These are phyloP conservation scores for Fusarium sambucinum DNA, from an alignment of 2,329 filamentous ascomycete species.

Conservation along the genomic window DNA sequence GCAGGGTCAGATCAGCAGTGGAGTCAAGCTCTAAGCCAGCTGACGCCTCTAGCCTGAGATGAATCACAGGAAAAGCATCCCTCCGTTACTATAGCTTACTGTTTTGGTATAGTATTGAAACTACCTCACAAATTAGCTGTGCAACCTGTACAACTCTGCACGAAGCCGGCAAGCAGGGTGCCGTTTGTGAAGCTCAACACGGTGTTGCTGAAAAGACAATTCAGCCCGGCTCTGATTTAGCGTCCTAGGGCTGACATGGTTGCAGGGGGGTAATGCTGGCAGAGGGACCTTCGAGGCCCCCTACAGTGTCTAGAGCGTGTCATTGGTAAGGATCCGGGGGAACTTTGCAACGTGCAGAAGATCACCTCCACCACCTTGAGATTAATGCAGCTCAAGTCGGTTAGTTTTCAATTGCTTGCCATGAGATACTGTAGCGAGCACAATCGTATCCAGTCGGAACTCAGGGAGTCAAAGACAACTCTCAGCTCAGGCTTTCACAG, in stretches of 20 bases:
- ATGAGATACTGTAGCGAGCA: conserved; percentile 4
- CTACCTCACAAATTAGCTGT: conserved; percentile 36
- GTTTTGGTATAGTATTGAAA: conserved; percentile 5
- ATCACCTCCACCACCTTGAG: conserved; percentile 20
- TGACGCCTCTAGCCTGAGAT: conserved; percentile 23
- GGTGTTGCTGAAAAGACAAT: conserved; percentile 3
- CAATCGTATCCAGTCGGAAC: conserved; percentile 15
- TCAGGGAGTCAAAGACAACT: background rate
- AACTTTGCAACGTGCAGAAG: conserved; percentile 17
- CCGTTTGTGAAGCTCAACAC: conserved; percentile 1
- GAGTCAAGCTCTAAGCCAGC: conserved; percentile 32
- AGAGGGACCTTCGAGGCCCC: background rate
- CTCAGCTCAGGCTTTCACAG: conserved; percentile 31
- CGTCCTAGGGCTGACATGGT: conserved; percentile 47
- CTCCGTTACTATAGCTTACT: conserved; percentile 5
- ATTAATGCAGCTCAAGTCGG: conserved; percentile 33
- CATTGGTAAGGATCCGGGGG: conserved; percentile 19
- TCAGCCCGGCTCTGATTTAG: conserved; percentile 31
- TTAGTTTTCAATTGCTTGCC: conserved; percentile 10
- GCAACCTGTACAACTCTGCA: conserved; percentile 31
- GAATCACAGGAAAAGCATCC: background rate
- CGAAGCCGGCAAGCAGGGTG: conserved; percentile 4
- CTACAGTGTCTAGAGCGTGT: conserved; percentile 12
- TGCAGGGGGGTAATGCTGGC: conserved; percentile 27
- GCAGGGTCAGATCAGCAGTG: conserved; percentile 34